These are phyloP conservation scores for Talaromyces sp. DNA, from an alignment of 2,329 filamentous ascomycete genomes.

Conservation along the genomic window DNA sequence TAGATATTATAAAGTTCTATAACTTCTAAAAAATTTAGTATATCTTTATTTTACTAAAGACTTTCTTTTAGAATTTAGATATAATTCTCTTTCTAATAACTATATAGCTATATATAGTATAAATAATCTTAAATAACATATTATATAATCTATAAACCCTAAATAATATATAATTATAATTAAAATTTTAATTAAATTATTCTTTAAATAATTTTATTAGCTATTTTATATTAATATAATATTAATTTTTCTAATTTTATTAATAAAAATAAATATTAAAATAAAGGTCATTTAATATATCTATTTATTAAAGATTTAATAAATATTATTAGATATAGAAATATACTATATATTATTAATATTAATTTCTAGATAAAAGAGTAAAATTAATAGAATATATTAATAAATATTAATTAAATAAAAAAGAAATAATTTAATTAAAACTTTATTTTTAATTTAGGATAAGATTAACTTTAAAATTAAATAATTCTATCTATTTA, in stretches of 20 bases:
- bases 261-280: slow-evolving; percentile 20
- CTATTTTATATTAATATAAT: slow-evolving; percentile 14
- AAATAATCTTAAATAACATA: slow-evolving; percentile 25
- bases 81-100: slow-evolving; percentile 27
- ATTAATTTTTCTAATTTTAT: slow-evolving; percentile 9
- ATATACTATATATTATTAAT: slow-evolving; percentile 13
- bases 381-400: slow-evolving; percentile 8
- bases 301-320: slow-evolving; percentile 18
- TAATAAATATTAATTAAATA: slow-evolving; percentile 6
- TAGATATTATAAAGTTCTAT: slow-evolving; percentile 22
- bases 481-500: not conserved
- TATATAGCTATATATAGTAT: slow-evolving; percentile 19
- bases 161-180: slow-evolving; percentile 22
- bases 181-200: slow-evolving; percentile 23
- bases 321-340: slow-evolving; percentile 25
- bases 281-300: slow-evolving; percentile 17
- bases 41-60: slow-evolving; percentile 21
- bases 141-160: slow-evolving; percentile 20
- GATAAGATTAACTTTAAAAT: slow-evolving; percentile 14
- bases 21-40: slow-evolving; percentile 15
- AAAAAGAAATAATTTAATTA: slow-evolving; percentile 21
- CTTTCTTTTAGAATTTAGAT: slow-evolving; percentile 17
- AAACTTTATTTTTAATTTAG: slow-evolving; percentile 17
- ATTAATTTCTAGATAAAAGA: slow-evolving; percentile 4
- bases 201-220: slow-evolving; percentile 19